Percentiles rank a stretch among this genome's conserved stretches.
phyloP scores from a whole-genome alignment of 176 grass and related monocot genomes.

The Carex kokanica region DNA sequence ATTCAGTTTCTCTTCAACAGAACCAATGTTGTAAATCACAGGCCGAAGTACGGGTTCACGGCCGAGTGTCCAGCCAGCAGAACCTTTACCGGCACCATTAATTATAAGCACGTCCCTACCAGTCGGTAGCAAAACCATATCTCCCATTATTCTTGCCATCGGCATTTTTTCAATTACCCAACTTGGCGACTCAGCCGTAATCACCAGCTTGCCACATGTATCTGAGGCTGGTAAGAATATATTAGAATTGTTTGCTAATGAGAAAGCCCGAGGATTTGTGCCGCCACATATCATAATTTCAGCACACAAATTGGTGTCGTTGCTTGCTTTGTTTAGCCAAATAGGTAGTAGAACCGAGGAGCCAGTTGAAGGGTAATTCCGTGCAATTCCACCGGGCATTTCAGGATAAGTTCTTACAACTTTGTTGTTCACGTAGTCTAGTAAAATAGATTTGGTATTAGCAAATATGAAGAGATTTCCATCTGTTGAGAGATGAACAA shows the following conservation, averaged over 20 bases:
- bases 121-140: slow-evolving; percentile 37
- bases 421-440: slow-evolving; percentile 30
- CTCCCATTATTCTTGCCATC: slow-evolving; percentile 30
- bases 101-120: slow-evolving; percentile 26
- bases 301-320: background rate
- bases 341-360: slow-evolving; percentile 38
- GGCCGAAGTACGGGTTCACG: slow-evolving; percentile 7
- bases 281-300: slow-evolving; percentile 41
- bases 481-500: slow-evolving; percentile 36
- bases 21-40: slow-evolving; percentile 14
- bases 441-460: slow-evolving; percentile 33
- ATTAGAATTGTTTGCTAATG: background rate
- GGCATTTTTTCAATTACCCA: slow-evolving; percentile 38
- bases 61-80: slow-evolving; percentile 23
- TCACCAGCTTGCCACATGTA: slow-evolving; percentile 29
- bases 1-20: background rate
- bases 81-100: slow-evolving; percentile 23
- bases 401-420: slow-evolving; percentile 24
- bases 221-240: slow-evolving; percentile 16
- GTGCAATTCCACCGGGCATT: slow-evolving; percentile 28
- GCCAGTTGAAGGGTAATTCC: slow-evolving; percentile 37
- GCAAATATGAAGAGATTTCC: slow-evolving; percentile 42
- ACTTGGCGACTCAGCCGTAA: slow-evolving; percentile 24
- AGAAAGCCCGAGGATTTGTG: background rate
- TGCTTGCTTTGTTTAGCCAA: background rate